A percentile compares a stretch with the other conserved stretches of the same genome.
phyloP scores from a whole-genome alignment of 495 filamentous ascomycete genomes.

The Bryoglossum gracile region DNA sequence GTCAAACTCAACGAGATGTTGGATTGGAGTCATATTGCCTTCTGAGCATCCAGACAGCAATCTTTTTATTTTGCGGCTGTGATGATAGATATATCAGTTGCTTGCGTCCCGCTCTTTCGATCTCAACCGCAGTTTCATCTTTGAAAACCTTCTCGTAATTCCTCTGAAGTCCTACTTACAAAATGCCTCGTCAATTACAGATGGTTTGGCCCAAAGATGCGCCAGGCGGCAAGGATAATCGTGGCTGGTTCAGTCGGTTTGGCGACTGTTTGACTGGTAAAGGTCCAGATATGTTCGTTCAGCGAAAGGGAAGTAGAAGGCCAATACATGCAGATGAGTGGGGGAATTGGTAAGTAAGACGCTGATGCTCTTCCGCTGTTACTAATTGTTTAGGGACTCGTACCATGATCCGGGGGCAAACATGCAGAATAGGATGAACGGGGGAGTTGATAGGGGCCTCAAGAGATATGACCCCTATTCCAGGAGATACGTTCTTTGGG shows the following conservation, averaged over 20 bases:
- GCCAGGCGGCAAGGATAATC: conserved; percentile 6
- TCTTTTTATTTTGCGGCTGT: no score
- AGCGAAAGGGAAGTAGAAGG: conserved; percentile 4
- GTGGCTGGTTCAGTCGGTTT: conserved; percentile 32
- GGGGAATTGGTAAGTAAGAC: conserved; percentile 22
- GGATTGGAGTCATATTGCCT: conserved; percentile 12
- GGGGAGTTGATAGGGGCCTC: conserved; percentile 1
- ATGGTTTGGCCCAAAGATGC: conserved; percentile 30
- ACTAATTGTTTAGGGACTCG: conserved; percentile 11
- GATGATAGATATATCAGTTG: no score
- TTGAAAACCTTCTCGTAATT: no score
- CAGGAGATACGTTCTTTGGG: conserved; percentile 17
- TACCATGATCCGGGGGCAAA: conserved; percentile 9
- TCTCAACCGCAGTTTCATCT: no score
- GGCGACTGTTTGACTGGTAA: conserved; percentile 33
- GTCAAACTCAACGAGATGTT: conserved; percentile 2
- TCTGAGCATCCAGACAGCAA: no score
- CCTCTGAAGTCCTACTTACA: not conserved
- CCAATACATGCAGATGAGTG: conserved; percentile 18
- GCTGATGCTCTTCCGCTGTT: not conserved
- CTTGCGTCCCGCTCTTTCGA: no score
- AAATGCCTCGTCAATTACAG: conserved; percentile 12
- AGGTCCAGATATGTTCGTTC: conserved; percentile 40
- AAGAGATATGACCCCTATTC: conserved; percentile 20
- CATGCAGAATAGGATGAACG: not conserved